Evolutionary conservation across 805 yeast genomes (phyloP).

Genomic region (Cyberlindnera subsufficiens): DNA sequence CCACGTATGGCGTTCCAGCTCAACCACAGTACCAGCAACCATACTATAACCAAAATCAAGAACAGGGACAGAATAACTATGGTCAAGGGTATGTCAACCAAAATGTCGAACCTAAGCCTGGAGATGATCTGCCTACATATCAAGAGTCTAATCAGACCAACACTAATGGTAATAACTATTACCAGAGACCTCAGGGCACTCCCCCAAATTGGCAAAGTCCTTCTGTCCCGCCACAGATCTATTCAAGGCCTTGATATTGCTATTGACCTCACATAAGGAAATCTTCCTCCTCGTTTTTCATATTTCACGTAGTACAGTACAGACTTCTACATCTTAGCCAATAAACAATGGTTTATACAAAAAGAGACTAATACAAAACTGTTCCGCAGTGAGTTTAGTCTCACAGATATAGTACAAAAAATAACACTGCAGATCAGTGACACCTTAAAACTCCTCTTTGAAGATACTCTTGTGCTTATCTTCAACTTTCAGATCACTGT

Average conservation of each 20-base stretch:
- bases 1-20: slow-evolving; percentile 9
- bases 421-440: too few species aligned
- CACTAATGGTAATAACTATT: neutral
- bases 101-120: neutral
- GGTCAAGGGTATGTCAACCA: slow-evolving; percentile 4
- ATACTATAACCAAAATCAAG: slow-evolving; percentile 3
- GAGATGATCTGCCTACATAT: slow-evolving; percentile 1
- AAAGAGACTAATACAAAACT: too few species aligned
- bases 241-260: slow-evolving; percentile 1
- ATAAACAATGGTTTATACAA: too few species aligned
- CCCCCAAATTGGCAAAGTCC: slow-evolving; percentile 10
- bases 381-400: too few species aligned
- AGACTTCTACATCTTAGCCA: too few species aligned
- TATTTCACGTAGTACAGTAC: too few species aligned
- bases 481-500: slow-evolving; percentile 4
- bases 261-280: too few species aligned
- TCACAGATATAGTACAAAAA: too few species aligned
- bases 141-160: slow-evolving; percentile 5
- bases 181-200: slow-evolving; percentile 13
- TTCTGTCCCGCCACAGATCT: slow-evolving; percentile 3
- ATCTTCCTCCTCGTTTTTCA: too few species aligned
- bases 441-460: slow-evolving; percentile 20
- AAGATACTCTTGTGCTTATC: slow-evolving; percentile 22
- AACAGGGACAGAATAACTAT: slow-evolving; percentile 6
- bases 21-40: slow-evolving; percentile 7